phyloP scores from a whole-genome alignment of 352 stramenopile species.

The Nothophytophthora sp. region DNA sequence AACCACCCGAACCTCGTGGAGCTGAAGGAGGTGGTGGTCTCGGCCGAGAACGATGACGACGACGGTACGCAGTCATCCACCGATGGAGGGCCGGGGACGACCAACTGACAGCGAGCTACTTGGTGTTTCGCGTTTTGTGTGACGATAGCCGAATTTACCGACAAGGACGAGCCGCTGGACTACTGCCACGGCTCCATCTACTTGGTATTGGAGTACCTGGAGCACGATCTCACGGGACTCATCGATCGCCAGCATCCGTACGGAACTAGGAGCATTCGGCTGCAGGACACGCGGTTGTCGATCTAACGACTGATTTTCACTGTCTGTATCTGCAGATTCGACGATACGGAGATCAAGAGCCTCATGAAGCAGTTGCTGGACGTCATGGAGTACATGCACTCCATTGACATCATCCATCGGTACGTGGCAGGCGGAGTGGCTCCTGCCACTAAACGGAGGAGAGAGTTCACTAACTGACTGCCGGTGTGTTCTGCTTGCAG shows the following conservation, averaged over 20 bases:
- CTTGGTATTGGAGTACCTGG: constrained; percentile 88
- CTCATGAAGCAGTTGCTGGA: constrained; percentile 87
- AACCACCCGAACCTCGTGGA: constrained; percentile 96
- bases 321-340: constrained; percentile 51
- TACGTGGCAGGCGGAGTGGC: no score
- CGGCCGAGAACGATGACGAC: constrained; percentile 82
- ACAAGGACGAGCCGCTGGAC: constrained; percentile 83
- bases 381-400: constrained; percentile 90
- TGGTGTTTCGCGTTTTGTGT: constrained; percentile 1
- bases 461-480: no score
- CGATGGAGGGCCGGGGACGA: no score
- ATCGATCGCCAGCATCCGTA: constrained; percentile 87
- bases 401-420: constrained; percentile 87
- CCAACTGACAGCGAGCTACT: background rate
- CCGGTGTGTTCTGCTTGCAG: constrained; percentile 15
- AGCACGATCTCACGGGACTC: constrained; percentile 87
- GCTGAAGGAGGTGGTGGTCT: constrained; percentile 96
- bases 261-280: constrained; percentile 5
- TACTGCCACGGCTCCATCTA: constrained; percentile 90
- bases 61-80: constrained; percentile 41
- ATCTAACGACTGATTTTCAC: background rate
- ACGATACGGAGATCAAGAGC: constrained; percentile 86
- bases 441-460: no score
- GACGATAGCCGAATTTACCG: constrained; percentile 63
- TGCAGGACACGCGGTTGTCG: no score